Conservation (phyloP, 2,329 filamentous ascomycete genomes). For the Alternaria alternata region DNA sequence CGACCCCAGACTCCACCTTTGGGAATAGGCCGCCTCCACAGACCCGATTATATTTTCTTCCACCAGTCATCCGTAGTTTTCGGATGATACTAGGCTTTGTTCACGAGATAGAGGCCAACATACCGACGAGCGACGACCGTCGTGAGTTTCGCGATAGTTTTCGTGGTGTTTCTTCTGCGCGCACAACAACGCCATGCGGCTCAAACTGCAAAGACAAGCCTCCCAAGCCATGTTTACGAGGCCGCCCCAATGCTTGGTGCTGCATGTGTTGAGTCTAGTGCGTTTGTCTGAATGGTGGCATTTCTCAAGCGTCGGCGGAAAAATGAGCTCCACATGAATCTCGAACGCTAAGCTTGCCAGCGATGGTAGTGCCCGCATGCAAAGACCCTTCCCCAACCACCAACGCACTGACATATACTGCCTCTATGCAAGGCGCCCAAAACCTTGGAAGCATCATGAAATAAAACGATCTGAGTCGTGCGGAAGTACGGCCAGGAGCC, state of each 20-base stretch:
- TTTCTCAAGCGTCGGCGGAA: constrained; percentile 12
- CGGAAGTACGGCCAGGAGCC: not conserved
- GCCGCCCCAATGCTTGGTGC: constrained; percentile 13
- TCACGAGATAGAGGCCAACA: not conserved
- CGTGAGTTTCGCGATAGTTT: not conserved
- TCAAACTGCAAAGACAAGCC: constrained; percentile 6
- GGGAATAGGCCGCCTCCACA: not conserved
- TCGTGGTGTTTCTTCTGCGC: not conserved
- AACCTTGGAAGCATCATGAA: not conserved
- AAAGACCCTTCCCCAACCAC: constrained; percentile 1
- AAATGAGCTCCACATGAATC: constrained; percentile 6
- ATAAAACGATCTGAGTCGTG: not conserved
- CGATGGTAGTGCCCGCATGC: not conserved
- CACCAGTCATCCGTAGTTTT: constrained; percentile 6
- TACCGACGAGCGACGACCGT: not conserved
- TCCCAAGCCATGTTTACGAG: constrained; percentile 10
- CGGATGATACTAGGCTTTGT: not conserved
- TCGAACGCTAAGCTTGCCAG: constrained; percentile 9
- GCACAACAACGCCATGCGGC: not conserved
- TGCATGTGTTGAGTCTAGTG: constrained; percentile 8
- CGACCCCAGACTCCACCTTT: constrained; percentile 18
- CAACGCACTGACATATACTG: not conserved
- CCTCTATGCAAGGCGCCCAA: not conserved
- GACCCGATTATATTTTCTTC: constrained; percentile 17
- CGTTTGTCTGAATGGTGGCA: constrained; percentile 11